These are phyloP conservation scores for Salvia sclarea DNA, from an alignment of 305 asterid genomes.

Conservation along the genomic window DNA sequence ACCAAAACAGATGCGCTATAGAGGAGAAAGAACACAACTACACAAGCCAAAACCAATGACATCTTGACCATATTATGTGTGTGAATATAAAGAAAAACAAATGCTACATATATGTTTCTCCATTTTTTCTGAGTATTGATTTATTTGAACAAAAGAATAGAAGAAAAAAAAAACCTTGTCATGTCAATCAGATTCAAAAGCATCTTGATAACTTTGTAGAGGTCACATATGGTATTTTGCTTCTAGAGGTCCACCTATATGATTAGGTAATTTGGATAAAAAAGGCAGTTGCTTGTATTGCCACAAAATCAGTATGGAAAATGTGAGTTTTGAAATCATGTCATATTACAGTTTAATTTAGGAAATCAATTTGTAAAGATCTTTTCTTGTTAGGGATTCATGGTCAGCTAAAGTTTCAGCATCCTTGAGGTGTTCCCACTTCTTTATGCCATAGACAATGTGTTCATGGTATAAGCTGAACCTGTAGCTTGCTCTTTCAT, in stretches of 20 bases:
- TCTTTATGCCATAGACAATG: slow-evolving; percentile 18
- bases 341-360: slow-evolving; percentile 7
- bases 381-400: background rate
- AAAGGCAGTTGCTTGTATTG: background rate
- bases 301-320: background rate
- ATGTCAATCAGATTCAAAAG: background rate
- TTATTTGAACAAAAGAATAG: background rate
- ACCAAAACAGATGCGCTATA: slow-evolving; percentile 14
- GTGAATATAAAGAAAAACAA: background rate
- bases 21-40: background rate
- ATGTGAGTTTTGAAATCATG: background rate
- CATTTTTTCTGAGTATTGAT: background rate
- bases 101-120: background rate
- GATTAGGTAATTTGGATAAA: too few species aligned
- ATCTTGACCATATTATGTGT: background rate
- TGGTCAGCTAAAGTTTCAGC: slow-evolving; percentile 16
- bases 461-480: slow-evolving; percentile 12
- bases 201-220: background rate
- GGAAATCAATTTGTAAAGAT: background rate
- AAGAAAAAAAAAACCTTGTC: background rate
- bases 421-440: background rate
- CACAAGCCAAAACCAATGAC: background rate
- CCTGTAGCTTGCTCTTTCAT: background rate
- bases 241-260: background rate
- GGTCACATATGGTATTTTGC: background rate